These are phyloP conservation scores for Piromyces finnis DNA, from an alignment of 192 early-diverging fungal genomes.

Conservation along the genomic window DNA sequence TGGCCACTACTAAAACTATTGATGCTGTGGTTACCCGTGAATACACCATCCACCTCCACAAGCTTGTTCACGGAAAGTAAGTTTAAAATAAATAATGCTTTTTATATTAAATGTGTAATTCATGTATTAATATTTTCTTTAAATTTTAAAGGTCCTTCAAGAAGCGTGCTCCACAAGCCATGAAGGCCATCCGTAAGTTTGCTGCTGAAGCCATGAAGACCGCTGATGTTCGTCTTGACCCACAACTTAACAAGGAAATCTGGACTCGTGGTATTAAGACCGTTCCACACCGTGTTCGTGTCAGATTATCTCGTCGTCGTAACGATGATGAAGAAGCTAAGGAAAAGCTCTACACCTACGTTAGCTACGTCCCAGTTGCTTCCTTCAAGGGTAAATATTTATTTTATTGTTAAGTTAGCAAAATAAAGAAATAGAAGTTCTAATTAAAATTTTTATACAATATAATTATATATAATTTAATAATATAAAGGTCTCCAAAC, in stretches of 20 bases:
- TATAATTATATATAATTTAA: not conserved
- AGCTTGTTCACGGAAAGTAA: conserved; percentile 63
- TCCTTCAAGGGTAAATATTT: conserved; percentile 71
- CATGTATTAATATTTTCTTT: no score
- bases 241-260: conserved; percentile 83
- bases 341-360: conserved; percentile 95
- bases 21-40: conserved; percentile 19
- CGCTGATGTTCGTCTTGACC: conserved; percentile 88
- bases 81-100: not conserved
- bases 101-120: no score
- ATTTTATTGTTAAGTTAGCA: no score
- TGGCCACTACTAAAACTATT: not conserved
- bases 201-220: conserved; percentile 89
- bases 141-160: conserved; percentile 82
- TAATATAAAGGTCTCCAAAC: not conserved
- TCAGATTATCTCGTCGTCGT: conserved; percentile 85
- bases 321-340: conserved; percentile 93
- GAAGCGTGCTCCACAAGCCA: conserved; percentile 88
- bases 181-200: conserved; percentile 85
- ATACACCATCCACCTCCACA: conserved; percentile 99
- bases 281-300: conserved; percentile 87
- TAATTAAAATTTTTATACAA: not conserved
- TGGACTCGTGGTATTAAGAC: conserved; percentile 89
- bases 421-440: no score
- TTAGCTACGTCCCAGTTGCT: conserved; percentile 68